These are phyloP conservation scores for Psilocybe cubensis DNA, from an alignment of 768 basidiomycete species.

Conservation along the genomic window DNA sequence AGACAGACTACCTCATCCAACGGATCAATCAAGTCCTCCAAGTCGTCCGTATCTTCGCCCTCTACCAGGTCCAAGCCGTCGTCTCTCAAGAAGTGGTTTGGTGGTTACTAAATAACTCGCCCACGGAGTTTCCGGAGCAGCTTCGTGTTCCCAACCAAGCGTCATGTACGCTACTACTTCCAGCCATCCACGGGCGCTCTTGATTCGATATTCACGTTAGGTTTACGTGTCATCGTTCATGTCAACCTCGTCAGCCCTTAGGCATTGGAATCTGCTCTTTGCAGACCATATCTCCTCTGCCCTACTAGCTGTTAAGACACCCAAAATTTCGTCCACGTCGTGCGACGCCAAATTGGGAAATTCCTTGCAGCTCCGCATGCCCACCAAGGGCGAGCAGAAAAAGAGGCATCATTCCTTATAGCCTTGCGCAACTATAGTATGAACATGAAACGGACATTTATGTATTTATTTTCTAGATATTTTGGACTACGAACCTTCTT, in stretches of 20 bases:
- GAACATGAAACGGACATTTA: background rate
- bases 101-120: constrained; percentile 16
- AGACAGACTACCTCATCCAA: constrained; percentile 7
- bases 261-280: background rate
- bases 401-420: constrained; percentile 3
- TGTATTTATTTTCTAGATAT: background rate
- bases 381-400: constrained; percentile 9
- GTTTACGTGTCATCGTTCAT: background rate
- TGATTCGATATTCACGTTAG: background rate
- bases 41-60: constrained; percentile 7
- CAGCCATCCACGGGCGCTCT: background rate
- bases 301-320: constrained; percentile 2
- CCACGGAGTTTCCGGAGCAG: background rate
- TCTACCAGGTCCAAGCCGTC: constrained; percentile 23
- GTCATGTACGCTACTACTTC: constrained; percentile 5
- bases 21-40: constrained; percentile 13
- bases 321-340: background rate
- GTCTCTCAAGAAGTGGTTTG: constrained; percentile 26
- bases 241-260: background rate
- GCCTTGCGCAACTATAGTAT: background rate
- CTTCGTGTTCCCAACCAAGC: constrained; percentile 4
- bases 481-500: too few species aligned
- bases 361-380: constrained; percentile 9
- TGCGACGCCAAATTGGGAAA: constrained; percentile 6
- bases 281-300: background rate